Percentiles rank a stretch among this genome's conserved stretches.
Evolutionary conservation across 176 grass and related monocot genomes (phyloP).

Genomic region (Juncus effusus): DNA sequence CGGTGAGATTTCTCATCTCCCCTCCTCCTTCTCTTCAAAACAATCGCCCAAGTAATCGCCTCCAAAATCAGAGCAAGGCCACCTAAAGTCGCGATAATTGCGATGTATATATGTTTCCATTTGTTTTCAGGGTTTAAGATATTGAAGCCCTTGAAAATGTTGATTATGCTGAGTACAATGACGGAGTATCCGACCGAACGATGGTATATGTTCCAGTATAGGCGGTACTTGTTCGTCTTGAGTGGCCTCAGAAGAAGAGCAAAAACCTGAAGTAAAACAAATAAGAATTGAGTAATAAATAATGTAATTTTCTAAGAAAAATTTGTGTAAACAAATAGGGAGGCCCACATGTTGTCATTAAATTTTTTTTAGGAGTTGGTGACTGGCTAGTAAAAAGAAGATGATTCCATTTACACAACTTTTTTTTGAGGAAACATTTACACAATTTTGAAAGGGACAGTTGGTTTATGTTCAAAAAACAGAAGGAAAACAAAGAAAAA

Average conservation of each 20-base stretch:
- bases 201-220: slow-evolving; percentile 96
- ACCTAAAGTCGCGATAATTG: slow-evolving; percentile 46
- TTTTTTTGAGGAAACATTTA: too few species aligned
- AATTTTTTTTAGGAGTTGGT: too few species aligned
- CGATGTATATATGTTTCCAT: slow-evolving; percentile 75
- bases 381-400: too few species aligned
- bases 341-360: too few species aligned
- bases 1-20: slow-evolving; percentile 26
- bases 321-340: too few species aligned
- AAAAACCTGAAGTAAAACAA: slow-evolving; percentile 46
- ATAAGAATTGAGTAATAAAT: not conserved
- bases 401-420: too few species aligned
- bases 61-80: slow-evolving; percentile 57
- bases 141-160: slow-evolving; percentile 86
- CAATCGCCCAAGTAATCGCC: slow-evolving; percentile 64
- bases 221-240: slow-evolving; percentile 83
- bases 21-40: slow-evolving; percentile 38
- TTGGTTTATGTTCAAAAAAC: too few species aligned
- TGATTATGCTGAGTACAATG: slow-evolving; percentile 48
- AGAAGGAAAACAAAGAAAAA: too few species aligned
- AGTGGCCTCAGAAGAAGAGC: slow-evolving; percentile 71
- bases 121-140: slow-evolving; percentile 61
- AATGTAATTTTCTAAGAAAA: not conserved
- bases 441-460: too few species aligned
- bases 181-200: slow-evolving; percentile 64